These are phyloP conservation scores for Ceratocystis lukuohia DNA, from an alignment of 2,329 filamentous ascomycete species.

Conservation along the genomic window DNA sequence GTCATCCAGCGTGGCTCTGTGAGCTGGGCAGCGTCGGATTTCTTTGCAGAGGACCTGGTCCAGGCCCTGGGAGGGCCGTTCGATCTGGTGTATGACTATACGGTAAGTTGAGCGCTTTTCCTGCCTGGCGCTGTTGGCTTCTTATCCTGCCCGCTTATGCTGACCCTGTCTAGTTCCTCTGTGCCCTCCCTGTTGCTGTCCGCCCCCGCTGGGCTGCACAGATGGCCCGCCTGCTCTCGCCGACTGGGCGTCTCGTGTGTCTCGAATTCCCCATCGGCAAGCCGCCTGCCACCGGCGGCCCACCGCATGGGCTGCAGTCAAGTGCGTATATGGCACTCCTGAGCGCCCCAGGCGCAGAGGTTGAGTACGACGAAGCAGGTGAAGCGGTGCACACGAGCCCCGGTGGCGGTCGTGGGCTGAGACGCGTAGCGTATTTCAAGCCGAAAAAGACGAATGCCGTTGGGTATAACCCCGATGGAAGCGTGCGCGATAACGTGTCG, in stretches of 20 bases:
- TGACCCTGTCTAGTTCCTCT: constrained; percentile 39
- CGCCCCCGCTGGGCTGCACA: constrained; percentile 42
- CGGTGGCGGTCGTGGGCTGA: constrained; percentile 1
- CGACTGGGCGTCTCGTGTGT: constrained; percentile 42
- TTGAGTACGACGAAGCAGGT: constrained; percentile 42
- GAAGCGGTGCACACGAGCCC: constrained; percentile 17
- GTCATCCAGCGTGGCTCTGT: constrained; percentile 35
- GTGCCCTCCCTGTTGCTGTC: constrained; percentile 42
- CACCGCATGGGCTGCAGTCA: constrained; percentile 57
- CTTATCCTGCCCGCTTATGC: no score
- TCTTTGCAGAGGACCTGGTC: constrained; percentile 49
- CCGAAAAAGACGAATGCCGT: constrained; percentile 37
- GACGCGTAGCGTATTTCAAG: constrained; percentile 26
- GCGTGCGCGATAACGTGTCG: constrained; percentile 39
- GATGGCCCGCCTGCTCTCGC: constrained; percentile 37
- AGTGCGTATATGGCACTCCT: constrained; percentile 61
- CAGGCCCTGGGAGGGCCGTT: constrained; percentile 38
- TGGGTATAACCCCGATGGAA: constrained; percentile 34
- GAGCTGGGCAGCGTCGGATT: constrained; percentile 49
- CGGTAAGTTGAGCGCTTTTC: constrained; percentile 30
- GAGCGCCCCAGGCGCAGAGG: constrained; percentile 51
- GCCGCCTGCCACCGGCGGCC: constrained; percentile 48
- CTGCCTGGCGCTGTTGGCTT: neutral
- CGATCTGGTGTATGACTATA: constrained; percentile 54
- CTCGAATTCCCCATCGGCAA: constrained; percentile 72